Conservation (phyloP, 2,329 filamentous ascomycete species). For the Calcarisporium arbuscula region DNA sequence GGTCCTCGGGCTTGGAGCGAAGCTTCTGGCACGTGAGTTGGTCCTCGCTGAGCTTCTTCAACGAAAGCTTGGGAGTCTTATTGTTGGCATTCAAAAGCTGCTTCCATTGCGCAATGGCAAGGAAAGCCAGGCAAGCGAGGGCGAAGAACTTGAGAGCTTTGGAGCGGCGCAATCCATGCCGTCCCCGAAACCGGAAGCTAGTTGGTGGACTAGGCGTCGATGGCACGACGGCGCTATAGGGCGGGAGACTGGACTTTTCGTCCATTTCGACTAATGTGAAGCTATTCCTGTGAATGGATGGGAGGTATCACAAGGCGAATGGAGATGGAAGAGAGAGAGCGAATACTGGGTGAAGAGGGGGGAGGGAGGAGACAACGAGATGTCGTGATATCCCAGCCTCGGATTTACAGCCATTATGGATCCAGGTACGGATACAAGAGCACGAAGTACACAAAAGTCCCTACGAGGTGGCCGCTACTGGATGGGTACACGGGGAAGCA, state of each 20-base stretch:
- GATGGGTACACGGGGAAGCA: too few relatives aligned
- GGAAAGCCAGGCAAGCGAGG: conserved; percentile 43
- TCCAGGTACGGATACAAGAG: too few relatives aligned
- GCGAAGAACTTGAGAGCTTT: conserved; percentile 36
- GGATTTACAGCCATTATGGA: too few relatives aligned
- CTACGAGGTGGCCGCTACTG: too few relatives aligned
- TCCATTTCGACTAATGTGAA: too few relatives aligned
- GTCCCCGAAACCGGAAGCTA: conserved; percentile 13
- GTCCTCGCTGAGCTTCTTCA: conserved; percentile 46
- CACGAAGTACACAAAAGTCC: too few relatives aligned
- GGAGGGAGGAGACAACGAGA: too few relatives aligned
- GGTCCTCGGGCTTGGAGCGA: conserved; percentile 47
- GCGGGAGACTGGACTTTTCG: conserved; percentile 38
- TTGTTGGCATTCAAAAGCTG: conserved; percentile 27
- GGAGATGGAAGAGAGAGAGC: too few relatives aligned
- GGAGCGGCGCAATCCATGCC: conserved; percentile 32
- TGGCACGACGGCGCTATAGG: conserved; percentile 33
- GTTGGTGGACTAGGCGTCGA: conserved; percentile 17
- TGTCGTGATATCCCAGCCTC: too few relatives aligned
- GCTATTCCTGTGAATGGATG: too few relatives aligned
- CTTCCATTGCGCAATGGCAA: conserved; percentile 43
- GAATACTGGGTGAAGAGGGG: too few relatives aligned
- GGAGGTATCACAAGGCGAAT: conserved; percentile 1
- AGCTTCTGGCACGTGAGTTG: conserved; percentile 50
- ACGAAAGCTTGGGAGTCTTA: conserved; percentile 36